Base-by-base conservation (phyloP, 768 basidiomycete genomes). In the Strobilomyces confusus region DNA sequence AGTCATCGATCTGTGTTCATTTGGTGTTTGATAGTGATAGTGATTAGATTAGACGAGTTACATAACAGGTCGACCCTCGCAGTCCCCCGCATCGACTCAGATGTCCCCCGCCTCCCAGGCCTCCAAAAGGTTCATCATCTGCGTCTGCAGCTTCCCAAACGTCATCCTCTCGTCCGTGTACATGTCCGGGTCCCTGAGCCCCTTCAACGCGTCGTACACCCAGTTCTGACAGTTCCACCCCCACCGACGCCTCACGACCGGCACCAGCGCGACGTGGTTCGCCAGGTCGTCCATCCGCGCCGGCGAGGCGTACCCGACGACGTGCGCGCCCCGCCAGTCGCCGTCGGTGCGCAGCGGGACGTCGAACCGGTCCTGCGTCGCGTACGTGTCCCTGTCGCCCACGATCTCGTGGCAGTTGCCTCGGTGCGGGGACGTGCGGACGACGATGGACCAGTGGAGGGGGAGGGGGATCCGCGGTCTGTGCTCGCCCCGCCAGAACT, bases 91-190 rank as follows among this genome's bases (percentile, higher is more conserved):
- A 14, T 22, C 29, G 13, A 1, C 12, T 32, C 38, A 65, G 23
- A 68, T 64, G 22, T 69, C 63, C 0, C 58, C 61, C 36, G 45
- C 20, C n/a, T 69, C 69, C 68, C 64, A 69, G 5, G 67, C 67
- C 47, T 69, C 69, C 44, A 71, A 45, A 1, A 69, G 43, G 23
- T 51, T 61, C 45, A 36, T 33, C 69, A 69, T 71, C 22, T 69
- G 69, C 14, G 57, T 53, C 44, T 70, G 67, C 34, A 70, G 30
- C 9, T 30, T 50, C 17, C 25, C 53, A 36, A 62, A 52, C 1
- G 52, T 57, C 32, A 67, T 17, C n/a, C 49, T 48, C 33, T 2
- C 49, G 37, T 62, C 62, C 38, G 56, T 47, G 13, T 62, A 58
- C 46, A 69, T 9, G 6, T 49, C 51, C 1, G 45, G 17, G 9